Evolutionary conservation across 306 rosid genomes (phyloP).

Genomic region (Senna siamea): DNA sequence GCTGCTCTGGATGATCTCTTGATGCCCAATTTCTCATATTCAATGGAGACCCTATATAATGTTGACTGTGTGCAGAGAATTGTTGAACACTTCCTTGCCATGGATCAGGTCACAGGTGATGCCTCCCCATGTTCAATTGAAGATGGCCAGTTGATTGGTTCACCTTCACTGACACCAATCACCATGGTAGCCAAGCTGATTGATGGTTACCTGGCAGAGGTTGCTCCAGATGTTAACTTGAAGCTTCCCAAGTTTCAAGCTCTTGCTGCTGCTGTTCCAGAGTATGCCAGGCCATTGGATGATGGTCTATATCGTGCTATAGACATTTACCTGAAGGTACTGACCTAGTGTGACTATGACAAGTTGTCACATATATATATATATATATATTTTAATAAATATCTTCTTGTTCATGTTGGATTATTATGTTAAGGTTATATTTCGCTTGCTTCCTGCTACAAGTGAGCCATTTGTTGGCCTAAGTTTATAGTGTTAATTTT

Average conservation of each 20-base stretch:
- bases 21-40: slow-evolving; percentile 91
- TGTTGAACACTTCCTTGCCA: slow-evolving; percentile 81
- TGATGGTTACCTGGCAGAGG: slow-evolving; percentile 98
- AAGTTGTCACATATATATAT: background rate
- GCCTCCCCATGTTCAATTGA: slow-evolving; percentile 84
- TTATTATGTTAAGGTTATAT: background rate
- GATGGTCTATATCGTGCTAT: slow-evolving; percentile 97
- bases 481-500: no score
- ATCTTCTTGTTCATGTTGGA: background rate
- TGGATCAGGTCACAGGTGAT: slow-evolving; percentile 76
- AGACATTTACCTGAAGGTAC: slow-evolving; percentile 94
- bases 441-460: slow-evolving; percentile 9
- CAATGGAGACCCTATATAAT: slow-evolving; percentile 96
- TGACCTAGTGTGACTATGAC: slow-evolving; percentile 1
- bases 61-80: slow-evolving; percentile 95
- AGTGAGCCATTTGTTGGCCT: slow-evolving; percentile 22
- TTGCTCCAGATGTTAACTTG: slow-evolving; percentile 94
- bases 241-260: slow-evolving; percentile 89
- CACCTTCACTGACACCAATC: slow-evolving; percentile 91
- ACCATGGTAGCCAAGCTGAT: slow-evolving; percentile 94
- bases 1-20: slow-evolving; percentile 92
- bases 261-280: slow-evolving; percentile 96
- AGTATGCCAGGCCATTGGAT: slow-evolving; percentile 91
- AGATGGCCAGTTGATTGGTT: slow-evolving; percentile 82
- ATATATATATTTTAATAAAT: background rate